Evolutionary conservation across 352 stramenopile genomes (phyloP).

Genomic region (Globisporangium ultimum): DNA sequence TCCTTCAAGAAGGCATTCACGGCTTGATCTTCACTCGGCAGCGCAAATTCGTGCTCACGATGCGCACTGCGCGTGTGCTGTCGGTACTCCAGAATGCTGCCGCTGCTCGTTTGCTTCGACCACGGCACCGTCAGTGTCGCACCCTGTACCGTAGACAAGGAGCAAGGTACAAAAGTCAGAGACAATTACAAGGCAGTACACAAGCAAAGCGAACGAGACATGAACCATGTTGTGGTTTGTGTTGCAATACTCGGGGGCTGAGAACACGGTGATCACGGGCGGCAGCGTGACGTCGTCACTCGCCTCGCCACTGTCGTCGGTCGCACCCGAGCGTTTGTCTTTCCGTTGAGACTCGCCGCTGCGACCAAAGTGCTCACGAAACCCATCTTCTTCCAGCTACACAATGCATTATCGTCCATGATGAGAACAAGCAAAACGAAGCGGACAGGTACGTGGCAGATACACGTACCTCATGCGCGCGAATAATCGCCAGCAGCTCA

Average conservation of each 20-base stretch:
- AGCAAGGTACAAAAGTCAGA: background rate
- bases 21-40: slow-evolving; percentile 50
- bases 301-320: slow-evolving; percentile 8
- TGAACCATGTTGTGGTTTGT: slow-evolving; percentile 69
- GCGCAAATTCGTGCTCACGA: slow-evolving; percentile 49
- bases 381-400: slow-evolving; percentile 68
- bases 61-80: slow-evolving; percentile 68
- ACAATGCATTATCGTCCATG: no score
- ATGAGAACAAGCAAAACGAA: background rate
- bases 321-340: background rate
- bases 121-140: slow-evolving; percentile 69
- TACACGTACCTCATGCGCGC: slow-evolving; percentile 58
- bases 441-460: background rate
- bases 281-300: slow-evolving; percentile 29
- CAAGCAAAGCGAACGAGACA: background rate
- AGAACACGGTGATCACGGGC: slow-evolving; percentile 79
- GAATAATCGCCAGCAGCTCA: slow-evolving; percentile 65
- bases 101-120: slow-evolving; percentile 16
- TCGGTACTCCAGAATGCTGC: slow-evolving; percentile 44
- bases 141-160: slow-evolving; percentile 19
- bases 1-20: slow-evolving; percentile 49
- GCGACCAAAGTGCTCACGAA: slow-evolving; percentile 59
- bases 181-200: background rate
- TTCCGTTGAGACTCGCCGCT: slow-evolving; percentile 1
- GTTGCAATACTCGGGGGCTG: slow-evolving; percentile 82